Base-by-base conservation (phyloP, 495 filamentous ascomycete genomes). In the Xylaria nigripes region DNA sequence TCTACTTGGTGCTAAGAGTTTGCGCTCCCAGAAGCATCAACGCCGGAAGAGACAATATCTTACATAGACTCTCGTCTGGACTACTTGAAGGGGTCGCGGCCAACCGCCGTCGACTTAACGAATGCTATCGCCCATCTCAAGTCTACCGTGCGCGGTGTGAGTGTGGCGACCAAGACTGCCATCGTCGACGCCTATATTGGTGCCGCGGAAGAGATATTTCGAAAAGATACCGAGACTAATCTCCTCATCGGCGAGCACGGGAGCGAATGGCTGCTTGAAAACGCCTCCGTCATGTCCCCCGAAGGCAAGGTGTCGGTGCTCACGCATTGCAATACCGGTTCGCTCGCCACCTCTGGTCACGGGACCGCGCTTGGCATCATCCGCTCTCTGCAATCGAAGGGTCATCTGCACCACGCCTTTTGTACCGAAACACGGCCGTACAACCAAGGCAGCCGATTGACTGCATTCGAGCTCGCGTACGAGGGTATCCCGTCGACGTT, bases 291-390 rank as follows among this genome's bases (percentile, higher is more conserved):
- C 51, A 61, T 60, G 21, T 61, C 68, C 48, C 60, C 63, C 42
- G 65, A 74, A 29, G 74, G 67, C 44, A 75, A 74, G 64, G 76
- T 83, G 16, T 85, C 84, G 9, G 84, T 97, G 27, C 67, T 98
- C 57, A 98, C 93, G 21, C 93, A 98, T 70, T 98, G 93, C 72
- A 98, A 98, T 68, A 97, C 93, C 2, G 94, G 93, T 80, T 95
- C 90, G 40, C 84, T 98, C 44, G 93, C 93, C 38, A 98, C 93
- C 15, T 92, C 93, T 13, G 93, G 93, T 52, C 95, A 96, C 67
- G 93, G 93, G 50, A 98, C 93, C 32, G 93, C 93, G 1, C 75
- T 98, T 8, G 93, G 93, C 10, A 91, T 98, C 51, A 86, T 98
- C 61, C 89, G 93, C 54, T 85, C 84, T n/a, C 73, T 97, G 29